phyloP scores from a whole-genome alignment of 2,329 filamentous ascomycete genomes.

The Penicillium sp. region DNA sequence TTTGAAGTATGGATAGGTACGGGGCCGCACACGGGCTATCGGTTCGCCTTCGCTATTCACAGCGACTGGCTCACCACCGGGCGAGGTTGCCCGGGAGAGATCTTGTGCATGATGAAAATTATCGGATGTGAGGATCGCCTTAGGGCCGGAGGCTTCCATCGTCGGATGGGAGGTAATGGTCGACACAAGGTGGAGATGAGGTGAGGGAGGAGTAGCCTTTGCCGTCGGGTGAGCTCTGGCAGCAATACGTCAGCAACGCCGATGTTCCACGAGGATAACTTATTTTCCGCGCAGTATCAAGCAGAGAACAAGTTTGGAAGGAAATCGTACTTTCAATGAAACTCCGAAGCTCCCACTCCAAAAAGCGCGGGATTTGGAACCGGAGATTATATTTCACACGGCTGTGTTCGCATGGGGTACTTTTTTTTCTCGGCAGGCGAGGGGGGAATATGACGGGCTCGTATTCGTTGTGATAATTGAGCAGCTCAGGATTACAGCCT shows the following conservation, averaged over 20 bases:
- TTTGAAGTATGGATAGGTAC: slow-evolving; percentile 86
- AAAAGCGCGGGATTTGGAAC: slow-evolving; percentile 15
- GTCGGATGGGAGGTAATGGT: slow-evolving; percentile 18
- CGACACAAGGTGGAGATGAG: slow-evolving; percentile 16
- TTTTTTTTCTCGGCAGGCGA: slow-evolving; percentile 5
- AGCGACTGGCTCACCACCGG: slow-evolving; percentile 49
- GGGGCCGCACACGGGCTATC: slow-evolving; percentile 63
- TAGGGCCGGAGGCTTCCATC: slow-evolving; percentile 31
- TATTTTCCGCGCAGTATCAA: not conserved
- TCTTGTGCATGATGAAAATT: slow-evolving; percentile 48
- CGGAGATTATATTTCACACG: slow-evolving; percentile 21
- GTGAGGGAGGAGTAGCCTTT: slow-evolving; percentile 16
- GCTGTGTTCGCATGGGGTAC: slow-evolving; percentile 24
- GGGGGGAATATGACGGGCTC: slow-evolving; percentile 1
- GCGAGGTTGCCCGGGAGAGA: slow-evolving; percentile 77
- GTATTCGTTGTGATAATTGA: not conserved
- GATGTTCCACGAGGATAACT: not conserved
- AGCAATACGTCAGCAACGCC: slow-evolving; percentile 20
- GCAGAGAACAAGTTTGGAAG: not conserved
- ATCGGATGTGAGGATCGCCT: slow-evolving; percentile 31
- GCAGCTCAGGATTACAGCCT: not conserved
- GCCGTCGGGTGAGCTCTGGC: slow-evolving; percentile 23
- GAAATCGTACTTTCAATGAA: slow-evolving; percentile 16
- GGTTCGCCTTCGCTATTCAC: slow-evolving; percentile 48
- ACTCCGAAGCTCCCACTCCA: slow-evolving; percentile 13